Evolutionary conservation across 176 grass and related monocot genomes (phyloP).

Genomic region (Ananas comosus): DNA sequence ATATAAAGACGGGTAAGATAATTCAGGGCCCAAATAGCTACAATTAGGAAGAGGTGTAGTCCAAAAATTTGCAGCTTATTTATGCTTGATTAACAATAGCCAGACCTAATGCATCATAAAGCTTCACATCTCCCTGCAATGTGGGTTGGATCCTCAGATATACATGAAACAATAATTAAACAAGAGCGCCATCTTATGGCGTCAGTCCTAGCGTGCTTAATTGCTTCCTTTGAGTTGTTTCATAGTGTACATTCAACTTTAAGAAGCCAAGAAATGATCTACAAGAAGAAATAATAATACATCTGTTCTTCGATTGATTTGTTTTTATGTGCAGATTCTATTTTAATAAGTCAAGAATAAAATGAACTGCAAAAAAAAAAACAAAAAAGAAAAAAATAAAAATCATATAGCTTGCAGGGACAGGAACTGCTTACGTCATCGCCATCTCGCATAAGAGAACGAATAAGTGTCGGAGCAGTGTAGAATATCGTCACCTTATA

Average conservation of each 20-base stretch:
- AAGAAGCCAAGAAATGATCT: not conserved
- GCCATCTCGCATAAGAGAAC: constrained; percentile 91
- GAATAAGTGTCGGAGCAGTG: constrained; percentile 90
- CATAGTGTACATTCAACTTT: not conserved
- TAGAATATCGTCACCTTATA: constrained; percentile 94
- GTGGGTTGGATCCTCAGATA: not conserved
- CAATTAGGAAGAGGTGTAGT: no score
- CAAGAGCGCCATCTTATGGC: not conserved
- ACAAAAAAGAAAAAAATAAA: no score
- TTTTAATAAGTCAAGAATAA: not conserved
- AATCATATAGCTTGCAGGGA: not conserved
- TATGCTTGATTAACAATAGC: no score
- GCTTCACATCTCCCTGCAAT: not conserved
- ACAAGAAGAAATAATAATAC: not conserved
- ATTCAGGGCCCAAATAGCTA: no score
- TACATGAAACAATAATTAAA: not conserved
- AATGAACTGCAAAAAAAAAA: constrained; percentile 9
- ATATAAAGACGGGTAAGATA: no score
- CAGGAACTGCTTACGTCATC: constrained; percentile 41
- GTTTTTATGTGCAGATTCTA: no score
- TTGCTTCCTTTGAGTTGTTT: not conserved
- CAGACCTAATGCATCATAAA: no score
- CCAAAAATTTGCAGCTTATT: no score
- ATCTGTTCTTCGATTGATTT: no score
- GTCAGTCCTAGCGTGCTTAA: not conserved